Evolutionary conservation across 2,329 filamentous ascomycete species (phyloP).

Genomic region (Ceratocystis destructans): DNA sequence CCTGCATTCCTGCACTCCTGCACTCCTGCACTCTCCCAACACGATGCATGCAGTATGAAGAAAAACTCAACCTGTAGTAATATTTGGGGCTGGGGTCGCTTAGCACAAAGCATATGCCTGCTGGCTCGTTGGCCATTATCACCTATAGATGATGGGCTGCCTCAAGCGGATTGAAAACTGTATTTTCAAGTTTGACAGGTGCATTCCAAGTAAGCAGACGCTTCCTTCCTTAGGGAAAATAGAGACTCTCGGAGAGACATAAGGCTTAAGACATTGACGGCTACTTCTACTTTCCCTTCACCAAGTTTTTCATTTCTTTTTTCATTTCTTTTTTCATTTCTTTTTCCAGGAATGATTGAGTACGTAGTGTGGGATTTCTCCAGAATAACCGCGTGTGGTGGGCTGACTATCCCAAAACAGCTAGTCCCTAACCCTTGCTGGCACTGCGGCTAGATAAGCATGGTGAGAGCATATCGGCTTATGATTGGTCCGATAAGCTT

Average conservation of each 20-base stretch:
- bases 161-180: no score
- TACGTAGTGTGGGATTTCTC: not conserved
- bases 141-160: not conserved
- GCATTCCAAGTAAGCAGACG: no score
- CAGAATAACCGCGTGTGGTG: not conserved
- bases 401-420: not conserved
- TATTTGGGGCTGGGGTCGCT: not conserved
- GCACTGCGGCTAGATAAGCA: conserved; percentile 1
- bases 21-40: not conserved
- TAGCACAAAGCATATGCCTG: not conserved
- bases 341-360: not conserved
- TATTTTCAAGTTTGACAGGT: no score
- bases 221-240: no score
- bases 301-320: not conserved
- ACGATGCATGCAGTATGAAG: not conserved
- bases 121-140: not conserved
- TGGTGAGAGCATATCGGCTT: not conserved
- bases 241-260: no score
- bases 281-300: no score
- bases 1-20: not conserved
- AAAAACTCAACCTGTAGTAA: not conserved
- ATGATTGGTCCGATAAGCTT: conserved; percentile 3
- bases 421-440: not conserved
- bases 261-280: no score
- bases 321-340: not conserved